Conservation (phyloP, 83 land plant genomes). For the Picea abies region DNA sequence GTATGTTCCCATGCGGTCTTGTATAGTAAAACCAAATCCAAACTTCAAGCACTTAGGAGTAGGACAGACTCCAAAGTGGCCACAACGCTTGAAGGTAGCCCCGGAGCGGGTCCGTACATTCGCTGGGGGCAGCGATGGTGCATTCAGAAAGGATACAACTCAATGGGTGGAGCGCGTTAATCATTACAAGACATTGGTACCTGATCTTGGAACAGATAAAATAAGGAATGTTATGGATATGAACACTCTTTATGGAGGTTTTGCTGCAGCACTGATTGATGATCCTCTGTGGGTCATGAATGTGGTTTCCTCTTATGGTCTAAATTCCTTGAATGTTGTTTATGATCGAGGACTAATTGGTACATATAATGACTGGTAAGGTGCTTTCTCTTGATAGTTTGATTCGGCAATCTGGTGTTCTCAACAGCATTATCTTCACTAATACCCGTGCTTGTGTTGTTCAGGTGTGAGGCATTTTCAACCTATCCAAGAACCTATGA, state of each 20-base stretch:
- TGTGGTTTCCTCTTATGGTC: constrained; percentile 87
- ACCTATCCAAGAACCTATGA: constrained; percentile 82
- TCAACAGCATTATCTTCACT: not conserved
- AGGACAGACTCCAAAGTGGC: constrained; percentile 79
- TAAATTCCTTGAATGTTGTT: constrained; percentile 72
- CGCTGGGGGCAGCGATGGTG: constrained; percentile 55
- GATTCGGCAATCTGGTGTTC: not conserved
- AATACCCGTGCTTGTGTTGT: not conserved
- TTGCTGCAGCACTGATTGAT: constrained; percentile 78
- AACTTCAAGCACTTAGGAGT: constrained; percentile 52
- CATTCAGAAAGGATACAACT: constrained; percentile 71
- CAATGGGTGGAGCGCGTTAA: constrained; percentile 69
- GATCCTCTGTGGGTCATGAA: constrained; percentile 97
- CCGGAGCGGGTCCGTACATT: constrained; percentile 66
- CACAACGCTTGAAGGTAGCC: constrained; percentile 60
- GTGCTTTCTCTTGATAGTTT: not conserved
- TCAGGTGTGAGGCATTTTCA: constrained; percentile 81
- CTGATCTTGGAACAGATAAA: constrained; percentile 69
- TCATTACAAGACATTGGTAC: constrained; percentile 80
- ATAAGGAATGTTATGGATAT: constrained; percentile 96
- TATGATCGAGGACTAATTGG: constrained; percentile 93
- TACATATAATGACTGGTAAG: constrained; percentile 85
- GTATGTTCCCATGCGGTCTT: constrained; percentile 90
- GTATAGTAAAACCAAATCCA: constrained; percentile 59
- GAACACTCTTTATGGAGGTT: constrained; percentile 90